Evolutionary conservation across 2,329 filamentous ascomycete species (phyloP).

Genomic region (Penicillium brevicompactum): DNA sequence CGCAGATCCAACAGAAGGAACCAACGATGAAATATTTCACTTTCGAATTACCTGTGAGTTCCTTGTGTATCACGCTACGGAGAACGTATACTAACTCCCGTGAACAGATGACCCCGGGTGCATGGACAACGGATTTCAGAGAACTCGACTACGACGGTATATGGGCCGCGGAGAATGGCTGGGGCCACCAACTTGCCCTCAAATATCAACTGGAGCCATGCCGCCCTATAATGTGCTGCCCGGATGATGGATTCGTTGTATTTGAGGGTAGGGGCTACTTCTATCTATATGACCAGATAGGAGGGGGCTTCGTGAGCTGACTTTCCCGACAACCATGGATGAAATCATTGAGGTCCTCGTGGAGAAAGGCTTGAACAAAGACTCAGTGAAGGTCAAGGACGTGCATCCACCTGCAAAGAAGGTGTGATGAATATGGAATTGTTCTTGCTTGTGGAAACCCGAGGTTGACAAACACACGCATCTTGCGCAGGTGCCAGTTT

Average conservation of each 20-base stretch:
- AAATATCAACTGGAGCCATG: background rate
- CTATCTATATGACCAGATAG: background rate
- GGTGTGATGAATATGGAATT: too few relatives aligned
- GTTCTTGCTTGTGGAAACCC: too few relatives aligned
- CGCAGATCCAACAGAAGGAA: too few relatives aligned
- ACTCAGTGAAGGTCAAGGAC: too few relatives aligned
- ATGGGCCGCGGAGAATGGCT: background rate
- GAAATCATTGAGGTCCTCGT: background rate
- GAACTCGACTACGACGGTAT: slow-evolving; percentile 7
- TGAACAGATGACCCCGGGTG: background rate
- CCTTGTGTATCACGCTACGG: background rate
- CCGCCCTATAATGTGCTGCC: slow-evolving; percentile 2
- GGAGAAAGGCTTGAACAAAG: background rate
- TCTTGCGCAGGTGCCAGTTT: background rate
- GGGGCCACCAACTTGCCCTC: background rate
- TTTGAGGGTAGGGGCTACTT: slow-evolving; percentile 2
- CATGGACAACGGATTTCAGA: background rate
- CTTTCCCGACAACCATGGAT: background rate
- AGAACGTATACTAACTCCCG: background rate
- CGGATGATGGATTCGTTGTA: background rate
- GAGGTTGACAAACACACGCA: too few relatives aligned
- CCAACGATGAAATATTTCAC: background rate
- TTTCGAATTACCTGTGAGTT: background rate
- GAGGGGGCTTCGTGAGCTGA: background rate
- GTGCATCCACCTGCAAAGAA: too few relatives aligned